Base-by-base conservation (phyloP, 2,329 filamentous ascomycete species). In the Trichoderma sp. region DNA sequence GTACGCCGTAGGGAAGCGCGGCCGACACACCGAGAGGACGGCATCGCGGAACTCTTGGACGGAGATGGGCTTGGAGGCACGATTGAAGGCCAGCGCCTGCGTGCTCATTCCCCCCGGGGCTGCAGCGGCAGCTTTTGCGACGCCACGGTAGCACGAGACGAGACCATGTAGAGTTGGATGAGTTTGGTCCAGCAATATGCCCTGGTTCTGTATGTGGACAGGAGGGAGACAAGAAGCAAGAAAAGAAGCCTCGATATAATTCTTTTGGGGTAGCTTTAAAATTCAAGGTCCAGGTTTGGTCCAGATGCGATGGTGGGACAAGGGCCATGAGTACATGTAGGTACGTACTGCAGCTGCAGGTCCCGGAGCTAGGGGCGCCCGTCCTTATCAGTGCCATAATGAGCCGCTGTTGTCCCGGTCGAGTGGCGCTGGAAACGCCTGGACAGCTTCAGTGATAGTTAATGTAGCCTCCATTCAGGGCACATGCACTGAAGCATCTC, bases 11-110 rank as follows among this genome's bases (percentile, higher is more conserved):
- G 81, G 80, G 71, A 83, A 85, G n/a, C 82, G 80, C 12, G 82
- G 82, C 30, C 74, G 75, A 69, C 82, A 82, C 67, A 77, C 78
- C 58, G 83, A 80, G 59, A 79, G 78, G 65, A 88, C 68, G 19
- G 82, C 84, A 68, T 86, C 77, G 66, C 72, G 72, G 68, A 80
- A 80, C 67, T 80, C 78, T 65, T 68, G 17, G 57, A 74, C 63
- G 55, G 73, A 69, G 66, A 80, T 75, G 58, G 79, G 79, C 65
- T 74, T 74, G 64, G 77, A 71, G 60, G 72, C 75, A 69, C 74
- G 75, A 67, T 80, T 75, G 66, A 78, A 74, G 67, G 76, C 73
- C 39, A 71, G 73, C 61, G 72, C 64, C 61, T 70, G 68, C 61
- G 71, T 69, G 71, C 69, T 71, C 78, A 79, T 79, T 74, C 76